These are phyloP conservation scores for Pythium sukuiense DNA, from an alignment of 352 stramenopile genomes.

Conservation along the genomic window DNA sequence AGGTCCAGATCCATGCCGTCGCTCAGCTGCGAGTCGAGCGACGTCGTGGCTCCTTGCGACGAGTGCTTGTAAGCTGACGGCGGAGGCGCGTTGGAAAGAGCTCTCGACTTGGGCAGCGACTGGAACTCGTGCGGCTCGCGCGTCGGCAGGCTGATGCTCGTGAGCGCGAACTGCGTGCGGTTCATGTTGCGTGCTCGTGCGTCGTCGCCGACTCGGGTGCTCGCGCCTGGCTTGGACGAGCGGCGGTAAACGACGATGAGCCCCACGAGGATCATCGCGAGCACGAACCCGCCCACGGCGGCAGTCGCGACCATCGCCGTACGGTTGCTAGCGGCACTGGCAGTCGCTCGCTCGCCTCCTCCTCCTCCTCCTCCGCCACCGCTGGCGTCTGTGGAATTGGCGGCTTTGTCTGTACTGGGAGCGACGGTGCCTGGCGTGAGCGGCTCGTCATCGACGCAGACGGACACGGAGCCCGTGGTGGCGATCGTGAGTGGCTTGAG, in stretches of 20 bases:
- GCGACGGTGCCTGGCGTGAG: slow-evolving; percentile 8
- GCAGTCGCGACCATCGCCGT: neutral
- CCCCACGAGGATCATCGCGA: neutral
- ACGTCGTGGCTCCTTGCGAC: neutral
- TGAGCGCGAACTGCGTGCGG: slow-evolving; percentile 9
- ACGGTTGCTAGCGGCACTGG: neutral
- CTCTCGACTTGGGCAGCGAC: neutral
- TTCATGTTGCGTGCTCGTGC: neutral
- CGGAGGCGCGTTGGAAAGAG: neutral
- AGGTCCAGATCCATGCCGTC: neutral
- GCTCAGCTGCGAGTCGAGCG: slow-evolving; percentile 4
- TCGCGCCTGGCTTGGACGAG: neutral
- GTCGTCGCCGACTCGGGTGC: neutral
- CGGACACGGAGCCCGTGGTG: neutral
- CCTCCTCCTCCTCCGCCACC: neutral
- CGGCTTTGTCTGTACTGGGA: neutral
- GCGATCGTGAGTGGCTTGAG: neutral
- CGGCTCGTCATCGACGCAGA: slow-evolving; percentile 4
- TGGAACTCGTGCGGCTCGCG: neutral
- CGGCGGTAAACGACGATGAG: neutral
- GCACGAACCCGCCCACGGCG: neutral
- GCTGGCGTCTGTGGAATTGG: neutral
- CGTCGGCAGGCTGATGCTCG: slow-evolving; percentile 9
- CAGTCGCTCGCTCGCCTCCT: neutral
- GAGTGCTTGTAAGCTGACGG: neutral